Evolutionary conservation across 2,329 filamentous ascomycete species (phyloP), one percentile per base, ranked within the genome.

Genomic region (Neopestalotiopsis clavispora): DNA sequence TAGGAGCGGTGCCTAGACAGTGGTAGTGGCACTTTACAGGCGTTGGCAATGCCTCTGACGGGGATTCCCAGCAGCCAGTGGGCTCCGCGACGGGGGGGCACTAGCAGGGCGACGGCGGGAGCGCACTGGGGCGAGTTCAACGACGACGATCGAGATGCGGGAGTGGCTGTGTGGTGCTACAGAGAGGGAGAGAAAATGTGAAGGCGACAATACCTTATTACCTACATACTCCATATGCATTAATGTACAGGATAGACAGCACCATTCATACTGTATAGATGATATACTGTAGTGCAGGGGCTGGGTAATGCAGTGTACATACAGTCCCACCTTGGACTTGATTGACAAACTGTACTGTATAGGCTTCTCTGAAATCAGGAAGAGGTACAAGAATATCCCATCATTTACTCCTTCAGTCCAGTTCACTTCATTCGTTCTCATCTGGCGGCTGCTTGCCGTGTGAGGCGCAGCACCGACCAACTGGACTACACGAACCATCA

Each of bases 61-160:
- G 45, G 45, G 45, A 52, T 52, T 52, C 45, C 45, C 20, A 52
- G 45, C 45, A 49, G 13, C 45, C 45, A 52, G 17, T 52, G 45
- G 45, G 45, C 45, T 52, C 45, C 45, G 45, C 45, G 45, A 52
- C 45, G 45, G 45, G 45, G 23, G 30, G 30, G 20, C 23, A 59
- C 57, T 59, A 34, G 57, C 23, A 59, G 23, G 10, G 57, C 23
- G 57, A 59, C 57, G 57, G 57, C 57, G 57, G 57, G 57, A 59
- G 23, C 13, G 57, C 23, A 59, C 57, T 14, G 57, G 57, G 30
- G 57, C 57, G 57, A 30, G 57, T 30, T 30, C 30, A 34, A 23
- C 30, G n/a, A 66, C 42, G 64, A 45, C 49, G 65, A 67, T 67
- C 56, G 57, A 67, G 65, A 67, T 67, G 38, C 56, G 57, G 34